A percentile compares a stretch with the other conserved stretches of the same genome.
phyloP scores from a whole-genome alignment of 305 asterid species.

The Stenogyne calaminthoides region DNA sequence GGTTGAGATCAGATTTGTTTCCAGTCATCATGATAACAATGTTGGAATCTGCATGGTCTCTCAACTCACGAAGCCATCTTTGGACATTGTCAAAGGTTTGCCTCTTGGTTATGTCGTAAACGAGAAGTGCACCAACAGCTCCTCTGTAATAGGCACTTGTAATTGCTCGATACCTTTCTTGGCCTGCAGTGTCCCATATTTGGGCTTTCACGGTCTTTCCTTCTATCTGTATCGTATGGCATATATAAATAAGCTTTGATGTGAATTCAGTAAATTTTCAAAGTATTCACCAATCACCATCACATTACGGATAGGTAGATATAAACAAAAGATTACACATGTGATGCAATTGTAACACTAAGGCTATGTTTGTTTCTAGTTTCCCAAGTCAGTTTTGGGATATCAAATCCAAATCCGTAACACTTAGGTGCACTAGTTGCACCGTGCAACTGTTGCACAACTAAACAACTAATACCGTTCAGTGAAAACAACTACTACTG shows the following conservation, averaged over 20 bases:
- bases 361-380: too few relatives aligned
- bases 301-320: not conserved
- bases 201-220: conserved; percentile 88
- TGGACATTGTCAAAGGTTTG: conserved; percentile 77
- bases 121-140: conserved; percentile 90
- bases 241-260: conserved; percentile 13
- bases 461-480: too few relatives aligned
- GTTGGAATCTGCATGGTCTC: conserved; percentile 83
- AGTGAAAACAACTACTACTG: too few relatives aligned
- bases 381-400: too few relatives aligned
- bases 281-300: not conserved
- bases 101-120: conserved; percentile 78
- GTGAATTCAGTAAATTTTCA: not conserved
- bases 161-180: conserved; percentile 88
- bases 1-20: conserved; percentile 75
- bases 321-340: not conserved
- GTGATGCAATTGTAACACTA: not conserved
- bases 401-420: too few relatives aligned
- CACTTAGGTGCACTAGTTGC: too few relatives aligned
- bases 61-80: conserved; percentile 80
- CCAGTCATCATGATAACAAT: conserved; percentile 81
- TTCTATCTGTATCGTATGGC: conserved; percentile 52
- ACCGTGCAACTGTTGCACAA: too few relatives aligned
- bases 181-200: conserved; percentile 95
- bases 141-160: conserved; percentile 93